Conservation (phyloP, 805 yeast genomes). For the Nakazawaea ambrosiae region DNA sequence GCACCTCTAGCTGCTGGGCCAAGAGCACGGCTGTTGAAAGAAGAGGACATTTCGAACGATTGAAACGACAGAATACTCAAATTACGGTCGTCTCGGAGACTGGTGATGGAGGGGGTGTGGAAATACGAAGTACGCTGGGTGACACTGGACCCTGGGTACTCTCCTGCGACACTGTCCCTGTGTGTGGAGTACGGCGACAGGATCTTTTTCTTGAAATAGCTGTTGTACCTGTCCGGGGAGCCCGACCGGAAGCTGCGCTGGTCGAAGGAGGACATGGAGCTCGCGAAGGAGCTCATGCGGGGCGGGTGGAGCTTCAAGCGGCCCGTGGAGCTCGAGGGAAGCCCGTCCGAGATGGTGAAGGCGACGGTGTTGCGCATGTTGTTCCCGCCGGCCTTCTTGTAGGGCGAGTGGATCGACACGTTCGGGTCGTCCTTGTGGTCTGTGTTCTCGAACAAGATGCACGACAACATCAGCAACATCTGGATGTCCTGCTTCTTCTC, state of each 20-base stretch:
- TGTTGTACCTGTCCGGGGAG: constrained; percentile 22
- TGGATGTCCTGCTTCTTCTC: constrained; percentile 65
- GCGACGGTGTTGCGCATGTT: not conserved
- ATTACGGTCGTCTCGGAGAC: constrained; percentile 3
- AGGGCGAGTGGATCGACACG: constrained; percentile 43
- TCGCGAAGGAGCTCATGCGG: constrained; percentile 12
- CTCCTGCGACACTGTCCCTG: constrained; percentile 14
- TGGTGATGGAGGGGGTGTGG: not conserved
- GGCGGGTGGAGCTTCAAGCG: not conserved
- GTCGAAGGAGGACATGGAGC: constrained; percentile 12
- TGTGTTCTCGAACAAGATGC: constrained; percentile 50
- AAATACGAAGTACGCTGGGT: constrained; percentile 1
- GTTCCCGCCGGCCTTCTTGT: constrained; percentile 13
- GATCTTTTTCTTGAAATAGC: constrained; percentile 18
- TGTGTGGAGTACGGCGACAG: constrained; percentile 11
- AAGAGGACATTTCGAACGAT: not conserved
- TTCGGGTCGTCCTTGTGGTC: constrained; percentile 17
- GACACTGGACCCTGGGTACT: not conserved
- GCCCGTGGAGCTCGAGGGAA: not conserved
- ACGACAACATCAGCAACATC: constrained; percentile 85
- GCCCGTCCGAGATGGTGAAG: not conserved
- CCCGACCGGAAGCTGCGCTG: constrained; percentile 17
- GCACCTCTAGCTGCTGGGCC: not conserved
- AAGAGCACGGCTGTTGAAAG: not conserved
- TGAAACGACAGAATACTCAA: not conserved